Base-by-base conservation (phyloP, 257 asterid genomes). In the Schizonepeta tenuifolia region DNA sequence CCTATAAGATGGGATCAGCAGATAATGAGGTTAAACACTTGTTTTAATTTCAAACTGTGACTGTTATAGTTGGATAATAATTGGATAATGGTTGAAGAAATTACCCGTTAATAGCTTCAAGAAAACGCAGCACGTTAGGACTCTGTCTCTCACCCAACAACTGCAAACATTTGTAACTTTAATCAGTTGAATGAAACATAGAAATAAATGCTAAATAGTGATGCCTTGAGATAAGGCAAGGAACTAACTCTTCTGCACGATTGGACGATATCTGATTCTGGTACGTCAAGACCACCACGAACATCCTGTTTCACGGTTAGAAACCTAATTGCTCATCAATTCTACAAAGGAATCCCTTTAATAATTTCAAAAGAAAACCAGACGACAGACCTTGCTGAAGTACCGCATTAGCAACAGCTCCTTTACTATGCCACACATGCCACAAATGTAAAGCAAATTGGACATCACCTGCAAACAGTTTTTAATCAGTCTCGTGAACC, bases 321-420 rank as follows among this genome's bases (percentile, higher is more conserved):
- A 26, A 73, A 33, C 18, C 28, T 21, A 54, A 67, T n/a, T 59
- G 62, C 73, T 41, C 55, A 49, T 71, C 22, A 49, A 44, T 5
- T 74, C 44, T 4, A 46, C 15, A 70, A 70, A 66, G 10, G 47
- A 38, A 4, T 35, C 7, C 7, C 26, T 36, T 8, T 35, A 9
- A 17, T 10, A 18, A 1, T 21, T 41, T 21, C 0, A 14, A 22
- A 65, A 4, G 5, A 51, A 75, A 63, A 46, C 28, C 28, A 73
- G 59, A 64, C 71, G 51, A 64, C 71, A 61, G 41, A 89, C 99
- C 97, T 92, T 95, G 89, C 99, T 92, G 82, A 95, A 95, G 85
- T 86, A 95, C 73, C 99, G 96, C 86, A 86, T 77, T 72, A 95
- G 92, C 85, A 95, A 74, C 64, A 92, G 79, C 81, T 95, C 98